Evolutionary conservation across 129 eudicot genomes (phyloP).

Genomic region (Ambrosia trifida): DNA sequence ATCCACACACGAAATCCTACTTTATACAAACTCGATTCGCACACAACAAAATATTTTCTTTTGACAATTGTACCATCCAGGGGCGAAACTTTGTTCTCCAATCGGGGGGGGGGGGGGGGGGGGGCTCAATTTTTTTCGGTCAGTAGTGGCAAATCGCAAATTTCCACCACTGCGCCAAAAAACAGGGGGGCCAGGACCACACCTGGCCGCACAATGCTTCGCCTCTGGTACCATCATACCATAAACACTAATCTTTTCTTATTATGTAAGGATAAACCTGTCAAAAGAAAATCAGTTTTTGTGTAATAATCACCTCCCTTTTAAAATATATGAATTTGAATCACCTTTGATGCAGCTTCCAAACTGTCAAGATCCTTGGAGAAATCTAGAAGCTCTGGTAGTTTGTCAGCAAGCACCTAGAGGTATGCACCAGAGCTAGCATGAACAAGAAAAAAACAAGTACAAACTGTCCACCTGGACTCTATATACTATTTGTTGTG

Average conservation of each 20-base stretch:
- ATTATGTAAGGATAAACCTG: background rate
- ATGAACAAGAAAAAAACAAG: constrained; percentile 37
- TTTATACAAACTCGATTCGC: background rate
- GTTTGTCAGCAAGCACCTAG: constrained; percentile 80
- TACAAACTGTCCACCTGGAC: background rate
- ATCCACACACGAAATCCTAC: background rate
- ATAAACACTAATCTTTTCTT: background rate
- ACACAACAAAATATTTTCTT: background rate
- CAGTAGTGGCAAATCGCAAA: too few relatives aligned
- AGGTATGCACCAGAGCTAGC: constrained; percentile 32
- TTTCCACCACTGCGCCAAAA: too few relatives aligned
- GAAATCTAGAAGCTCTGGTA: constrained; percentile 88
- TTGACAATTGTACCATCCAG: background rate
- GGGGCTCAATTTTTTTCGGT: too few relatives aligned
- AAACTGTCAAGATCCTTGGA: constrained; percentile 74
- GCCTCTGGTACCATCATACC: background rate
- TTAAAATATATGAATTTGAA: constrained; percentile 3
- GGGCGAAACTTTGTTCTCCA: too few relatives aligned
- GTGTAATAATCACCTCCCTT: background rate
- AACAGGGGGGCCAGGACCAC: too few relatives aligned
- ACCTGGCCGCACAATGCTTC: too few relatives aligned
- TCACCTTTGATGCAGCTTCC: constrained; percentile 87
- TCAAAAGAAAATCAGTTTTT: background rate
- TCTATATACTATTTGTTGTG: background rate
- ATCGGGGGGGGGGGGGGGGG: too few relatives aligned